Conservation (phyloP, 176 grass and related monocot genomes). For the Zea luxurians region DNA sequence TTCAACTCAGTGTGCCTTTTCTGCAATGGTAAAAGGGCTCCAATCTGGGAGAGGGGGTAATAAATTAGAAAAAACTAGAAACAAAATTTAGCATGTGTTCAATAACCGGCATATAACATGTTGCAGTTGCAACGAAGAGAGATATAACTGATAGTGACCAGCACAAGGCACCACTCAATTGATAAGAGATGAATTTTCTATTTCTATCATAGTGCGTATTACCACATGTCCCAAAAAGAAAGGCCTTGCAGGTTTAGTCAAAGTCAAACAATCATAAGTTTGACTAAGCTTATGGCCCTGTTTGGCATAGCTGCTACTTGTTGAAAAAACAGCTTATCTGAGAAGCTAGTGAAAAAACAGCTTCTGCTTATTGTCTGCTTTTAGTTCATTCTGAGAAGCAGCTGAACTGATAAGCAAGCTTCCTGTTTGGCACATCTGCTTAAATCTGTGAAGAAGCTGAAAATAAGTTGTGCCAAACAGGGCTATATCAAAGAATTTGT, state of each 20-base stretch:
- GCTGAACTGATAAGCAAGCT: too few relatives aligned
- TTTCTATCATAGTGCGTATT: neutral
- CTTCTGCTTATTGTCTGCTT: too few relatives aligned
- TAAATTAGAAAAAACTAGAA: slow-evolving; percentile 28
- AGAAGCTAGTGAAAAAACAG: too few relatives aligned
- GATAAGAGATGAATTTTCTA: neutral
- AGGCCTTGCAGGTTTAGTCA: neutral
- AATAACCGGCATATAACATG: slow-evolving; percentile 6
- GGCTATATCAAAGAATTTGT: neutral
- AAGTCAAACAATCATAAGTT: neutral
- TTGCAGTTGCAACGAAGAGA: slow-evolving; percentile 10
- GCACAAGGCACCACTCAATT: slow-evolving; percentile 14
- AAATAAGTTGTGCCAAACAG: too few relatives aligned
- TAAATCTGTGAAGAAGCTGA: too few relatives aligned
- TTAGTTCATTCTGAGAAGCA: too few relatives aligned
- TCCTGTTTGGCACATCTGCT: too few relatives aligned
- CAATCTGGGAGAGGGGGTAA: slow-evolving; percentile 51
- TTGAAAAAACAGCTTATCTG: too few relatives aligned
- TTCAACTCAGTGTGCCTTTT: slow-evolving; percentile 67
- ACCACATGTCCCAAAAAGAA: neutral
- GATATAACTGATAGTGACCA: neutral
- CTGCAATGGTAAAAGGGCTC: slow-evolving; percentile 60
- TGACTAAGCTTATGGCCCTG: neutral
- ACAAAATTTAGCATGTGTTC: slow-evolving; percentile 12
- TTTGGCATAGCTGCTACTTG: too few relatives aligned